Conservation (phyloP, 768 basidiomycete species). For the Boletus rubescentipes region DNA sequence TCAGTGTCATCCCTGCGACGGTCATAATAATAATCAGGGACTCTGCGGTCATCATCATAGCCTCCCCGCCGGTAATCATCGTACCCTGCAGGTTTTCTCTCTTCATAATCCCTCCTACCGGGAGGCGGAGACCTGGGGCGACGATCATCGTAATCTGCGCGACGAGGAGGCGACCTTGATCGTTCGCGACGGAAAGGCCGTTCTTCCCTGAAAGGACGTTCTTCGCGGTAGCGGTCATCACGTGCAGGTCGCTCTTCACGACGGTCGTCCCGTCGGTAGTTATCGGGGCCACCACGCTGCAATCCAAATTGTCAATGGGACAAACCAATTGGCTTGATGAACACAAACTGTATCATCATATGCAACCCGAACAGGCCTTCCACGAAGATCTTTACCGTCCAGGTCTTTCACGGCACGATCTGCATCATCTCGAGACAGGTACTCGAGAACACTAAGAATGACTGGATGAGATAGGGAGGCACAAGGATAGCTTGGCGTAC, state of each 20-base stretch:
- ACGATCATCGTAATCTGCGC: slow-evolving; percentile 71
- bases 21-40: slow-evolving; percentile 84
- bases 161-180: slow-evolving; percentile 78
- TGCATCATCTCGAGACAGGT: slow-evolving; percentile 83
- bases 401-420: slow-evolving; percentile 90
- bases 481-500: slow-evolving; percentile 43
- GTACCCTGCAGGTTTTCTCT: slow-evolving; percentile 89
- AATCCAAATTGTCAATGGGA: background rate
- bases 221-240: slow-evolving; percentile 60
- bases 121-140: slow-evolving; percentile 77
- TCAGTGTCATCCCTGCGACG: slow-evolving; percentile 80
- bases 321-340: background rate
- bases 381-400: slow-evolving; percentile 85
- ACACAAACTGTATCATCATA: slow-evolving; percentile 58
- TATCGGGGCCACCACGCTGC: slow-evolving; percentile 67
- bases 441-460: slow-evolving; percentile 78
- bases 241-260: slow-evolving; percentile 55
- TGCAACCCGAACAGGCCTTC: slow-evolving; percentile 72
- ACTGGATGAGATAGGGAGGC: slow-evolving; percentile 1
- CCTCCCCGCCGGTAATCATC: slow-evolving; percentile 85
- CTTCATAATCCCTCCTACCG: slow-evolving; percentile 76
- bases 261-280: slow-evolving; percentile 75
- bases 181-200: slow-evolving; percentile 68
- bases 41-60: slow-evolving; percentile 77
- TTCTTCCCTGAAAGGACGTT: slow-evolving; percentile 53